These are phyloP conservation scores for Ilex paraguariensis DNA, from an alignment of 305 asterid genomes.

Conservation along the genomic window DNA sequence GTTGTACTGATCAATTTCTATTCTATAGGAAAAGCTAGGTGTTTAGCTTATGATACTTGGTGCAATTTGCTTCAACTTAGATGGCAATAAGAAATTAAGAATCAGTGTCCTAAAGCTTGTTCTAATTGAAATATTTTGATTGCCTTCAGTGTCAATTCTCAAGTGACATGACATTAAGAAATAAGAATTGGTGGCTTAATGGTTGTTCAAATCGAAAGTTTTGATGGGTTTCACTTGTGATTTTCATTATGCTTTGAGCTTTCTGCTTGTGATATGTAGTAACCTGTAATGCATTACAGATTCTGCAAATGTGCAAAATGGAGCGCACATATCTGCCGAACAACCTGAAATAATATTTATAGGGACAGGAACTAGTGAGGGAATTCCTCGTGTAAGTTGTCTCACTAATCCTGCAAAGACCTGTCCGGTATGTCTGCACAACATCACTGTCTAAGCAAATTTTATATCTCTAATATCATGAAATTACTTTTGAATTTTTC, in stretches of 20 bases:
- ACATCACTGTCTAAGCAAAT: conserved; percentile 8
- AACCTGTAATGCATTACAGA: conserved; percentile 31
- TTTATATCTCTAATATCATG: conserved; percentile 3
- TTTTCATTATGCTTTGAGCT: neutral
- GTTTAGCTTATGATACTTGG: neutral
- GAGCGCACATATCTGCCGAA: conserved; percentile 22
- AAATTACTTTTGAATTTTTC: neutral
- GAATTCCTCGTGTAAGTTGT: conserved; percentile 99
- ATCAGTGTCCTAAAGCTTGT: neutral
- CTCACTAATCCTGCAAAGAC: conserved; percentile 69
- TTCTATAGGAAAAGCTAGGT: too few relatives aligned
- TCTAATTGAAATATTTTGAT: neutral
- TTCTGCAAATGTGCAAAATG: conserved; percentile 31
- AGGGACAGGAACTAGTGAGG: conserved; percentile 98
- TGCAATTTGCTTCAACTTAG: neutral
- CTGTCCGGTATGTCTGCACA: conserved; percentile 53
- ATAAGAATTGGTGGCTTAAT: too few relatives aligned
- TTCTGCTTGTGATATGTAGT: neutral
- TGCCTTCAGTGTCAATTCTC: neutral
- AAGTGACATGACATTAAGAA: neutral
- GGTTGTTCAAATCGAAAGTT: too few relatives aligned
- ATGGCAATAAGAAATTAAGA: too few relatives aligned
- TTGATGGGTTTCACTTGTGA: too few relatives aligned
- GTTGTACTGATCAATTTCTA: too few relatives aligned
- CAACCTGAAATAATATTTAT: conserved; percentile 74